Conservation (phyloP, 2,329 filamentous ascomycete species). For the Incumbomyces lentus region DNA sequence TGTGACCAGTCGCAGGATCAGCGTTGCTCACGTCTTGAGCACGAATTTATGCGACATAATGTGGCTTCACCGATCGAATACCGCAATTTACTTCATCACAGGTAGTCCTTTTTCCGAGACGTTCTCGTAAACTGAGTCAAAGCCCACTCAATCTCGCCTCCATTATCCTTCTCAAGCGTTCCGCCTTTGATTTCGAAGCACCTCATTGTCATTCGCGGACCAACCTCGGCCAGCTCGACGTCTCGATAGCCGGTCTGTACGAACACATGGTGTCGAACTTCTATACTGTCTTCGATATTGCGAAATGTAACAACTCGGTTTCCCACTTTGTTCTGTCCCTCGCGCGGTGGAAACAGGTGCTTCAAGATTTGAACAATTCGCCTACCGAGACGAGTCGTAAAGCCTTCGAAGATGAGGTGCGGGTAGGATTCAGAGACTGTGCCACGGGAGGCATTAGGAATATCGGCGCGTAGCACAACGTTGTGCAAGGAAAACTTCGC, state of each 20-base stretch:
- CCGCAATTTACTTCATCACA: slow-evolving; percentile 38
- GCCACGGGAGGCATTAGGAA: slow-evolving; percentile 74
- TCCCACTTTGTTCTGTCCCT: slow-evolving; percentile 69
- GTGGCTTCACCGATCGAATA: too few species aligned
- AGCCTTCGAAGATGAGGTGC: slow-evolving; percentile 91
- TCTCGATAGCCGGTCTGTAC: slow-evolving; percentile 84
- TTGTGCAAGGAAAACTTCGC: slow-evolving; percentile 85
- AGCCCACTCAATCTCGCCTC: slow-evolving; percentile 89
- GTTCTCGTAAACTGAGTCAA: slow-evolving; percentile 92
- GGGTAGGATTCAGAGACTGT: slow-evolving; percentile 89
- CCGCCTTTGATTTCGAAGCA: slow-evolving; percentile 87
- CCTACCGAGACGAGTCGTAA: slow-evolving; percentile 67
- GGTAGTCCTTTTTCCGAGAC: slow-evolving; percentile 87
- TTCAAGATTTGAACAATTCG: slow-evolving; percentile 84
- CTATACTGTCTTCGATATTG: slow-evolving; percentile 78
- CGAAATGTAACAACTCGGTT: slow-evolving; percentile 87
- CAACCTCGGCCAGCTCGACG: slow-evolving; percentile 80
- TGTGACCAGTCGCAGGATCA: too few species aligned
- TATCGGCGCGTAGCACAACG: slow-evolving; percentile 83
- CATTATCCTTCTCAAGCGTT: slow-evolving; percentile 77
- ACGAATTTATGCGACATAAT: too few species aligned
- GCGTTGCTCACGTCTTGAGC: too few species aligned
- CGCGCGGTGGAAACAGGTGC: slow-evolving; percentile 85
- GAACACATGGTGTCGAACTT: slow-evolving; percentile 88
- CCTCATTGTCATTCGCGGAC: slow-evolving; percentile 94